Base-by-base conservation (phyloP, 352 stramenopile species). In the Globisporangium sylvaticum region DNA sequence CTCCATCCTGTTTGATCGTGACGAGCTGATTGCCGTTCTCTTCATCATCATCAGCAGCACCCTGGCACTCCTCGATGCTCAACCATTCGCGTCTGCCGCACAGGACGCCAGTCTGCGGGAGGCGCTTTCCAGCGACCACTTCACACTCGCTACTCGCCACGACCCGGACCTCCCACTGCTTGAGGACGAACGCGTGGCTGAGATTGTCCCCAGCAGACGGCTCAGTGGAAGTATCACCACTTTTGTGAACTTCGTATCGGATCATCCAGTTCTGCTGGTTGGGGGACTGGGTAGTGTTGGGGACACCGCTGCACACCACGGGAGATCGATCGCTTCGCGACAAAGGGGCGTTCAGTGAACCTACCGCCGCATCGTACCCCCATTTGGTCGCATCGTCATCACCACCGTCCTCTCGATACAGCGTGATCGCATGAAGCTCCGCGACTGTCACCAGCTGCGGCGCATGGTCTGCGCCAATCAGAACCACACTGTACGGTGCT, bases 91-190 rank as follows among this genome's bases (percentile, higher is more conserved):
- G 58, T 44, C 32, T 65, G 27, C 44, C 29, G 3, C 59, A 65
- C 10, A 58, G 29, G 4, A 27, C 10, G 18, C 27, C n/a, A 31
- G 20, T 31, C 9, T 57, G 29, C 4, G 44, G 4, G 20, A 44
- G 4, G 8, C 22, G 27, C 9, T 25, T 34, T 8, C 44, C 15
- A 15, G 4, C 14, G 1, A 54, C 5, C 5, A 7, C 59, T 20
- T 48, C 27, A 7, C 59, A 50, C 59, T 65, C 59, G 12, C 59
- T 65, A 27, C 3, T 58, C 12, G 20, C 44, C 20, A 58, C 59
- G 59, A 50, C 4, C 4, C 12, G 9, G 3, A 34, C 59, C n/a
- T 2, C 14, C 7, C 42, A 48, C 44, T 65, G 59, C 12, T 56
- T 34, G 58, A 64, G 29, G 1, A 22, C 57, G n/a, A 52, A 22